Evolutionary conservation across 2,329 filamentous ascomycete genomes (phyloP).

Genomic region (Cryphonectria carpinicola): DNA sequence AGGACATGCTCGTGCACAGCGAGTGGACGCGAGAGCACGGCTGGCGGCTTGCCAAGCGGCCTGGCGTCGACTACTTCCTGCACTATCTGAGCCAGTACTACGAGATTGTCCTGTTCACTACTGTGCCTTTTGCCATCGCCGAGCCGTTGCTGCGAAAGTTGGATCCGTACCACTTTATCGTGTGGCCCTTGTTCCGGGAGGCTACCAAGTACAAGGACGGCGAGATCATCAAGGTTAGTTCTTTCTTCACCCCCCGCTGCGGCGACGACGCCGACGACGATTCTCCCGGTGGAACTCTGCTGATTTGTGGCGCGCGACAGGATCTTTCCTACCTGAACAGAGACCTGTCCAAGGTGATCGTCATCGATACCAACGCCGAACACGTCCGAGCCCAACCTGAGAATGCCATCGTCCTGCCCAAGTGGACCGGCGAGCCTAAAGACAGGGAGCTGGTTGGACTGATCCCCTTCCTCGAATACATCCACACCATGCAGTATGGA

Average conservation of each 20-base stretch:
- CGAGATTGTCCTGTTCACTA: slow-evolving; percentile 94
- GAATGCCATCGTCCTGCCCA: slow-evolving; percentile 88
- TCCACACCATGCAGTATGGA: slow-evolving; percentile 88
- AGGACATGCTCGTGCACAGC: slow-evolving; percentile 92
- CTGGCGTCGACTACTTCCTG: slow-evolving; percentile 95
- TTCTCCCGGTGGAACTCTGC: slow-evolving; percentile 6
- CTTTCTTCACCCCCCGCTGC: too few relatives aligned
- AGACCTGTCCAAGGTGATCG: slow-evolving; percentile 91
- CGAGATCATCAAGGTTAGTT: slow-evolving; percentile 86
- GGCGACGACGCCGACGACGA: background rate
- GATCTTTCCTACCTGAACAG: slow-evolving; percentile 98
- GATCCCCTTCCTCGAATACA: slow-evolving; percentile 96
- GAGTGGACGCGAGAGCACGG: slow-evolving; percentile 94
- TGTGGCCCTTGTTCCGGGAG: slow-evolving; percentile 93
- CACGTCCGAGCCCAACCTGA: slow-evolving; percentile 93
- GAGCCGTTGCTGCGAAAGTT: slow-evolving; percentile 91
- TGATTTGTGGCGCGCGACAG: slow-evolving; percentile 47
- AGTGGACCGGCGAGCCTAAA: slow-evolving; percentile 82
- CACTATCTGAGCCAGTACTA: slow-evolving; percentile 98
- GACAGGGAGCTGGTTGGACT: slow-evolving; percentile 87
- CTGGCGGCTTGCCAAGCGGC: slow-evolving; percentile 93
- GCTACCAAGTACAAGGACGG: slow-evolving; percentile 97
- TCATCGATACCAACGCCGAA: slow-evolving; percentile 82
- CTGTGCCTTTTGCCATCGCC: slow-evolving; percentile 79
- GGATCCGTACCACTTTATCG: slow-evolving; percentile 92